These are phyloP conservation scores for Calonectria honghensis DNA, from an alignment of 2,329 filamentous ascomycete species.

Conservation along the genomic window DNA sequence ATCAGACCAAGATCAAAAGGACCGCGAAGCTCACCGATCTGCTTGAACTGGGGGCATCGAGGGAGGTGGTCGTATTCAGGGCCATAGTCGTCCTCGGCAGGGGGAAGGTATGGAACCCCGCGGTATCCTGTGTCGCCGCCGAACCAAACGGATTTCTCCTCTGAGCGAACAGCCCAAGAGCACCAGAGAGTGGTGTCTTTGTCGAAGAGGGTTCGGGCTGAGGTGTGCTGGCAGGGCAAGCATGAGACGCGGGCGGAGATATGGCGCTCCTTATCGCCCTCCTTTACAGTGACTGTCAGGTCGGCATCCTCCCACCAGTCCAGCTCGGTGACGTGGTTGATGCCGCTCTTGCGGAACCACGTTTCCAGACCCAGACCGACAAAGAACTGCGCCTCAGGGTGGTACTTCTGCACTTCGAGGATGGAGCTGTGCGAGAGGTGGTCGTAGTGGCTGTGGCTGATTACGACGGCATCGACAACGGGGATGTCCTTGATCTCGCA, in stretches of 20 bases:
- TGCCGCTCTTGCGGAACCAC: conserved; percentile 85
- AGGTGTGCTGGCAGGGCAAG: conserved; percentile 89
- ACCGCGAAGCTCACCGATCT: conserved; percentile 87
- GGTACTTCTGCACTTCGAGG: conserved; percentile 79
- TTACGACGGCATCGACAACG: conserved; percentile 83
- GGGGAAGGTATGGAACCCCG: conserved; percentile 79
- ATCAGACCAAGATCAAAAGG: conserved; percentile 95
- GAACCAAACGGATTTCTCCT: conserved; percentile 88
- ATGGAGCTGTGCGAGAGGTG: conserved; percentile 88
- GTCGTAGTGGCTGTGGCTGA: conserved; percentile 95
- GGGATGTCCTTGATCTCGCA: conserved; percentile 88
- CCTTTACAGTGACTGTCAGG: conserved; percentile 72
- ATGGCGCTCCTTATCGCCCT: conserved; percentile 56
- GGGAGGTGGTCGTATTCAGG: conserved; percentile 80
- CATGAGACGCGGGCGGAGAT: conserved; percentile 85
- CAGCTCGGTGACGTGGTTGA: conserved; percentile 87
- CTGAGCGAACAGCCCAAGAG: conserved; percentile 87
- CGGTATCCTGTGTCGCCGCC: conserved; percentile 95
- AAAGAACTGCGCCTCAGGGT: conserved; percentile 90
- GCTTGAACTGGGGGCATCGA: conserved; percentile 86
- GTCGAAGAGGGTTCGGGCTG: conserved; percentile 81
- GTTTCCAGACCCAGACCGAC: conserved; percentile 87
- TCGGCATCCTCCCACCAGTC: conserved; percentile 96
- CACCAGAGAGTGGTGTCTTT: conserved; percentile 88
- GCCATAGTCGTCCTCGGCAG: conserved; percentile 81